Evolutionary conservation across 192 early-diverging fungal species (phyloP), one percentile per base, ranked within the genome.

Genomic region (Gonapodya prolifera): DNA sequence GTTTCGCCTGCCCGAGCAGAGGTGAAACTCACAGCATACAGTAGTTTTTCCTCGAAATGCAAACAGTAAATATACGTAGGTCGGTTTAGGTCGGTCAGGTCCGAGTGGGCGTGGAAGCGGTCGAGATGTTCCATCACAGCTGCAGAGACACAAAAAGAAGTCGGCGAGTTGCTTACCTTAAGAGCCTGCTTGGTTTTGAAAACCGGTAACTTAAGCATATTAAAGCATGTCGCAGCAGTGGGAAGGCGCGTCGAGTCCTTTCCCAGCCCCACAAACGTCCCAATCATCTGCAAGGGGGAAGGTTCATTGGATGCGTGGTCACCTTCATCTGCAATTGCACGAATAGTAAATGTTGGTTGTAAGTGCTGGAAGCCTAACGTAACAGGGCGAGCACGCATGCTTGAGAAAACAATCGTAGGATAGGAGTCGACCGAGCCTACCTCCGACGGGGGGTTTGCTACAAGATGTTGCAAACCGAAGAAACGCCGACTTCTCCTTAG

Each of bases 381-480:
- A 23, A 16, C 23, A 8, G 8, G 8, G 8, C 45, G 45, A 61
- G 8, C 8, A 61, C n/a, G n/a, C n/a, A n/a, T n/a, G 45, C 23
- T 8, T 16, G 45, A 61, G 8, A 16, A 23, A 8, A 61, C 45
- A 61, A 61, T 23, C 45, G 8, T 8, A 61, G 45, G 8, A 16
- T 23, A 61, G 8, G 8, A 23, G 45, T 23, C 8, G 23, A 61
- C 8, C 8, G 23, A 61, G 23, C 45, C 23, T 23, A 61, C 45
- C 89, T 69, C 89, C 89, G 1, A 90, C 78, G 28, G 89, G 89
- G 30, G 89, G 89, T 87, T 88, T 78, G 30, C 74, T 29, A 34
- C 31, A 71, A 16, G 28, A 36, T 2, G 77, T 78, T 0, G 34
- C 75, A 77, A 78, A 78, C 17, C 75, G 69, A 33, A 78, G 75